Base-by-base conservation (phyloP, 257 asterid genomes). In the Buddleja alternifolia region DNA sequence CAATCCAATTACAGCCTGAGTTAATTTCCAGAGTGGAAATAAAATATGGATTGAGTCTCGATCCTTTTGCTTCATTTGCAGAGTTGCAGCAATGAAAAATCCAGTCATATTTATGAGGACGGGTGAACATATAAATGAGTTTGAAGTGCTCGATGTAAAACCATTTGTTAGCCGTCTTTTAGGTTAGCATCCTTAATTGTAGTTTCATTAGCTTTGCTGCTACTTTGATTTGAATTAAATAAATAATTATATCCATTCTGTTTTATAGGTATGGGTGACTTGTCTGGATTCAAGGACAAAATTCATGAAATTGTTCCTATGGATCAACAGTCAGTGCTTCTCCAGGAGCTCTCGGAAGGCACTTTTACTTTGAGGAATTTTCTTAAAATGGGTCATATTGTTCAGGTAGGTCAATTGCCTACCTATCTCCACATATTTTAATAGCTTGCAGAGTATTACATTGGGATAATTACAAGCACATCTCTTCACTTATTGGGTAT, bases 321-420 rank as follows among this genome's bases (percentile, higher is more conserved):
- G 97, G 97, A 94, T 68, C 97, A 94, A 80, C 99, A 94, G 79
- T 96, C 95, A 11, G 99, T 91, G 84, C 97, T 94, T 72, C 92
- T 89, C 69, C 96, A 91, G 79, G 91, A 94, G 90, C 91, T 94
- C 57, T 83, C 96, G 4, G 96, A 94, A 79, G 99, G 97, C 72
- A 88, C 77, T 69, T 91, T 91, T 77, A 86, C 99, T 64, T 63
- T 94, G 73, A 89, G 98, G 78, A 87, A 86, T 79, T 76, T 93
- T 69, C 94, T 84, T n/a, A 86, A 90, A 64, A 90, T 93, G 97
- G 97, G 97, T 61, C 92, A 96, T 48, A 89, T 93, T 63, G 96
- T 94, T 23, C 97, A 90, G 98, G 98, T 93, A 19, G 37, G 93
- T 75, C 45, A 1, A 45, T 69, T 54, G 48, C 67, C 60, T 55